Evolutionary conservation across 2,329 filamentous ascomycete genomes (phyloP).

Genomic region (Fusarium sacchari): DNA sequence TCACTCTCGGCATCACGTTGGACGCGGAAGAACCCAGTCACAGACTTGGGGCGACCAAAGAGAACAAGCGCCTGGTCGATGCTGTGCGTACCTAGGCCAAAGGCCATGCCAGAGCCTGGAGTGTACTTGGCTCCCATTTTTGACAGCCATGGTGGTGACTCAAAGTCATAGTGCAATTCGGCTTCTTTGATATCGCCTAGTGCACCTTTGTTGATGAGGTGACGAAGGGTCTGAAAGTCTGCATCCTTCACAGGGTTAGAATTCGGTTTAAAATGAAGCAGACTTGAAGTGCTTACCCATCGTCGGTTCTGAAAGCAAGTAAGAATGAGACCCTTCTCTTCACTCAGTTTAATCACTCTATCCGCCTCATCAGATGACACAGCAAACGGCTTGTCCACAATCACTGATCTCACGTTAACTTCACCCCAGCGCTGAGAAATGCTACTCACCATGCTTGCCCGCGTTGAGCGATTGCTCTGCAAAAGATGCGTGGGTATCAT

Average conservation of each 20-base stretch:
- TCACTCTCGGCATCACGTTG: conserved; percentile 37
- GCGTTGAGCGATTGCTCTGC: conserved; percentile 26
- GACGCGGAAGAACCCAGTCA: conserved; percentile 36
- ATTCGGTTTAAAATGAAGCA: accelerated
- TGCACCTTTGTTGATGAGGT: conserved; percentile 21
- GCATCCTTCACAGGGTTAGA: conserved; percentile 20
- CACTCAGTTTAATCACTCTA: conserved; percentile 24
- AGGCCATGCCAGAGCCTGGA: conserved; percentile 54
- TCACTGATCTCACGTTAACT: not conserved
- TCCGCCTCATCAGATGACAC: conserved; percentile 31
- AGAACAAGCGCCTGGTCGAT: conserved; percentile 36
- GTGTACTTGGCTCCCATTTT: conserved; percentile 46
- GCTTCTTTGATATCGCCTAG: conserved; percentile 70
- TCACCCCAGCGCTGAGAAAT: not conserved
- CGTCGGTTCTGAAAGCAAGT: conserved; percentile 39
- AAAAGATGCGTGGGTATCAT: conserved; percentile 33
- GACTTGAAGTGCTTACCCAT: conserved; percentile 6
- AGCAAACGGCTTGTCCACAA: conserved; percentile 41
- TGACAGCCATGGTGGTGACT: conserved; percentile 52
- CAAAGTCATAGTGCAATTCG: conserved; percentile 72
- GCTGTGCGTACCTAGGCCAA: conserved; percentile 45
- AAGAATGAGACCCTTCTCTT: conserved; percentile 29
- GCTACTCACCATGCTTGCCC: conserved; percentile 32
- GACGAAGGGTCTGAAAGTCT: conserved; percentile 32
- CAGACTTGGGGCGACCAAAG: conserved; percentile 27